A percentile compares a stretch with the other conserved stretches of the same genome.
Evolutionary conservation across 2,329 filamentous ascomycete genomes (phyloP).

Genomic region (Thermothelomyces thermophilus): DNA sequence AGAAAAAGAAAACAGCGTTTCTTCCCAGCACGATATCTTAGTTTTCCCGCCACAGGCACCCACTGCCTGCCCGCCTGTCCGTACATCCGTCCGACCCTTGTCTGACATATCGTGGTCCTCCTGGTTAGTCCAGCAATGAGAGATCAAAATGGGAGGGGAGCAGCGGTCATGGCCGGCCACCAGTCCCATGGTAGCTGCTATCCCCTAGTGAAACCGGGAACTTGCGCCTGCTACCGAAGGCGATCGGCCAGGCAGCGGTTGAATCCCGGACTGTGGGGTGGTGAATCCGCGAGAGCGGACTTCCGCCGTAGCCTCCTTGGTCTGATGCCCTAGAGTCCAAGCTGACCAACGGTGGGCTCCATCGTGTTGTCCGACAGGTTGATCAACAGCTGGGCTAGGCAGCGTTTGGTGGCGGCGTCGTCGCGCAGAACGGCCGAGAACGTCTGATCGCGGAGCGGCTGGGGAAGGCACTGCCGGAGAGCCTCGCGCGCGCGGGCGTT

Average conservation of each 20-base stretch:
- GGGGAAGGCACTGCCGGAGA: conserved; percentile 88
- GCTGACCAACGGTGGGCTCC: conserved; percentile 33
- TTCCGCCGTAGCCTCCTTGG: conserved; percentile 1
- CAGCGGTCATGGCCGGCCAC: not conserved
- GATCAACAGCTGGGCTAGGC: conserved; percentile 92
- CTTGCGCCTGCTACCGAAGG: not conserved
- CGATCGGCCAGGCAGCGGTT: not conserved
- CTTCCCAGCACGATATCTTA: conserved; percentile 7
- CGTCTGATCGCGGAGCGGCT: conserved; percentile 96
- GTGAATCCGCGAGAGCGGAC: not conserved
- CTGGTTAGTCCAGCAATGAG: not conserved
- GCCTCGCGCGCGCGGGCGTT: conserved; percentile 94
- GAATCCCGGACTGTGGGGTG: not conserved
- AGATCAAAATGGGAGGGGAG: no score
- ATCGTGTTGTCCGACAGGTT: conserved; percentile 87
- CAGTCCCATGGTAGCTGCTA: not conserved
- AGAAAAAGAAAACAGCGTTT: no score
- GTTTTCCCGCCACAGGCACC: conserved; percentile 9
- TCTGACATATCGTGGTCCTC: not conserved
- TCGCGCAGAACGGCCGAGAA: conserved; percentile 95
- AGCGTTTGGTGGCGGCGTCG: conserved; percentile 95
- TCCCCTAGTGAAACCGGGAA: not conserved
- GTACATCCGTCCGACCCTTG: not conserved
- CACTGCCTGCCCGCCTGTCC: not conserved
- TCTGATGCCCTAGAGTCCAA: conserved; percentile 20